Evolutionary conservation across 1,284 basidiomycete genomes (phyloP).

Genomic region (Irpex sp.): DNA sequence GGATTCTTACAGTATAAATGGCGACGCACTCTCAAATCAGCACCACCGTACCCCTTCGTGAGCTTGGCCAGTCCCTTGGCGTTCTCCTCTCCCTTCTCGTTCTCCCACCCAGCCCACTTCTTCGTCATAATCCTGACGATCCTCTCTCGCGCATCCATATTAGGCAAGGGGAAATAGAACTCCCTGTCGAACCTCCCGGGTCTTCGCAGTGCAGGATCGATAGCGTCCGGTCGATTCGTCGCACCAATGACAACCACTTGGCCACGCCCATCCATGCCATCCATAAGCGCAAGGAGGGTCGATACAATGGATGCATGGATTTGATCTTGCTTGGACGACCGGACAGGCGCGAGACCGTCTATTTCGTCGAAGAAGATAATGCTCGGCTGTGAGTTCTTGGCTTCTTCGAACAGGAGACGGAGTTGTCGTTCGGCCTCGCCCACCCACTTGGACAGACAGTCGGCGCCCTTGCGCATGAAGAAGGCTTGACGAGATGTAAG

Average conservation of each 20-base stretch:
- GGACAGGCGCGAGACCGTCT: constrained; percentile 95
- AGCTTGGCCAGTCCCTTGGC: constrained; percentile 77
- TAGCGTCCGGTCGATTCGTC: constrained; percentile 95
- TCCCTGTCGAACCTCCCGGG: constrained; percentile 98
- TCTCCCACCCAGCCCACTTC: constrained; percentile 87
- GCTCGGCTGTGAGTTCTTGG: constrained; percentile 86
- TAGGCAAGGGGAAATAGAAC: constrained; percentile 96
- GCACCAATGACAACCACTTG: constrained; percentile 99
- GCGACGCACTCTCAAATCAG: constrained; percentile 82
- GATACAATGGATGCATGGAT: constrained; percentile 98
- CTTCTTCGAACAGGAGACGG: constrained; percentile 95
- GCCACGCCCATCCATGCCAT: constrained; percentile 98
- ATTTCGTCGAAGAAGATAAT: constrained; percentile 99
- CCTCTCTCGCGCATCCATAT: constrained; percentile 79
- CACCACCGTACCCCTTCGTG: constrained; percentile 98
- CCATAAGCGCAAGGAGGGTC: constrained; percentile 96
- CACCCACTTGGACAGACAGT: constrained; percentile 98
- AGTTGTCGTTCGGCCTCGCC: constrained; percentile 98
- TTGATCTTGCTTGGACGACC: constrained; percentile 98
- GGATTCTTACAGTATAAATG: not conserved
- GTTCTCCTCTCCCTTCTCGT: constrained; percentile 51
- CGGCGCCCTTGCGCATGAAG: constrained; percentile 99
- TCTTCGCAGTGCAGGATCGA: constrained; percentile 92
- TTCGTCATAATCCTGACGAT: constrained; percentile 92
- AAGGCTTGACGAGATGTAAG: constrained; percentile 59